Conservation (phyloP, 169 alveolate genomes). For the Miamiensis avidus region DNA sequence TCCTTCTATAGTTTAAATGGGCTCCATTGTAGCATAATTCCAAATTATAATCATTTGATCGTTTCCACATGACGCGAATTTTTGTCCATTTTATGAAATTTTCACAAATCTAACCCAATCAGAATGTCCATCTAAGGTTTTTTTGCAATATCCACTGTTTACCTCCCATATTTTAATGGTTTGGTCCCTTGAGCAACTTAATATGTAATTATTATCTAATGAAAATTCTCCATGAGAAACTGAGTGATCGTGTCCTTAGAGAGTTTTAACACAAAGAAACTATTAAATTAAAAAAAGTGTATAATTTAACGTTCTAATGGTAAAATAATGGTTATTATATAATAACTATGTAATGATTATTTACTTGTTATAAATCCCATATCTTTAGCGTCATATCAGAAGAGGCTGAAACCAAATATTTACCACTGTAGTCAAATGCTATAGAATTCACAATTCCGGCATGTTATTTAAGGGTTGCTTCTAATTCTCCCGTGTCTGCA, state of each 20-base stretch:
- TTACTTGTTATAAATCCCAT: conserved; percentile 65
- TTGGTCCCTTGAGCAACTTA: conserved; percentile 83
- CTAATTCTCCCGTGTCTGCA: conserved; percentile 75
- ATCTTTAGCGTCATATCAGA: conserved; percentile 84
- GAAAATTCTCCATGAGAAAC: conserved; percentile 77
- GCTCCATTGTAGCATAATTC: conserved; percentile 41
- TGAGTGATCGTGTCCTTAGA: conserved; percentile 89
- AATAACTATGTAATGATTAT: neutral
- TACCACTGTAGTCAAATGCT: conserved; percentile 70
- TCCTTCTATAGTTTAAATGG: conserved; percentile 24
- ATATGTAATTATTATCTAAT: conserved; percentile 80
- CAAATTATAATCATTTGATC: conserved; percentile 66
- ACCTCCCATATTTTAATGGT: conserved; percentile 88
- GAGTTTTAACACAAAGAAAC: conserved; percentile 65
- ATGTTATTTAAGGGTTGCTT: conserved; percentile 79
- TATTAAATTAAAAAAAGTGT: neutral
- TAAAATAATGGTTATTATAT: no score
- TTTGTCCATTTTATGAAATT: conserved; percentile 45
- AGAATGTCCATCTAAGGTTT: conserved; percentile 79
- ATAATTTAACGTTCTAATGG: no score
- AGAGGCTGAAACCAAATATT: conserved; percentile 80
- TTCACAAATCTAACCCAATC: conserved; percentile 77
- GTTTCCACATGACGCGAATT: conserved; percentile 57
- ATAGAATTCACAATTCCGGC: conserved; percentile 66
- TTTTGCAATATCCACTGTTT: conserved; percentile 79